Conservation (phyloP, 2,329 filamentous ascomycete genomes). For the Exutisphaerella laricina region DNA sequence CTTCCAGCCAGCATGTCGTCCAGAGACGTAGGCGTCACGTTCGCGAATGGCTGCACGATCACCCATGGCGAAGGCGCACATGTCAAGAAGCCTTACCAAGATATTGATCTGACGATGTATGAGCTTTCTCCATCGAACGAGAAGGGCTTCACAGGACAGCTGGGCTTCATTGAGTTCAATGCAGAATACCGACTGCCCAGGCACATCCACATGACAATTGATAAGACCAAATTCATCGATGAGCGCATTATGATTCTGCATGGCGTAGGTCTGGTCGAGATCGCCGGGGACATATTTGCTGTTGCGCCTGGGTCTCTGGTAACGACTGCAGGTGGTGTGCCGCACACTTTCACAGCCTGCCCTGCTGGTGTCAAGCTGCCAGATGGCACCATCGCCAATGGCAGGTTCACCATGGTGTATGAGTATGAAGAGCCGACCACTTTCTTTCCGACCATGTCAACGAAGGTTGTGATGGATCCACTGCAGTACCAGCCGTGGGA, state of each 20-base stretch:
- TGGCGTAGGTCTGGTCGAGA: slow-evolving; percentile 19
- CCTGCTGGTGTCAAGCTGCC: slow-evolving; percentile 20
- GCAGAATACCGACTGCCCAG: slow-evolving; percentile 19
- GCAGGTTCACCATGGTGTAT: slow-evolving; percentile 24
- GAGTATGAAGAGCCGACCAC: slow-evolving; percentile 23
- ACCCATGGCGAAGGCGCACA: slow-evolving; percentile 19
- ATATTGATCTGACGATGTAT: slow-evolving; percentile 20
- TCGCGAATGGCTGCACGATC: slow-evolving; percentile 19
- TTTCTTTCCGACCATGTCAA: slow-evolving; percentile 20
- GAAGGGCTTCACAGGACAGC: slow-evolving; percentile 17
- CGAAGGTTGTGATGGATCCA: slow-evolving; percentile 10
- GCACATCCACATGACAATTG: slow-evolving; percentile 23
- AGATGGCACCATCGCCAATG: slow-evolving; percentile 18
- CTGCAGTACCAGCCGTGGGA: slow-evolving; percentile 17
- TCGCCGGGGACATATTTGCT: slow-evolving; percentile 17
- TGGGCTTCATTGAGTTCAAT: slow-evolving; percentile 21
- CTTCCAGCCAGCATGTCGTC: neutral
- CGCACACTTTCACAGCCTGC: slow-evolving; percentile 24
- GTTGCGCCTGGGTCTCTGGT: slow-evolving; percentile 21
- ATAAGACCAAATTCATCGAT: slow-evolving; percentile 15
- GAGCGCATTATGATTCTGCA: slow-evolving; percentile 23
- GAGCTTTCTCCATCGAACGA: slow-evolving; percentile 19
- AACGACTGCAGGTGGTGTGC: slow-evolving; percentile 19
- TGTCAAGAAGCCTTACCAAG: slow-evolving; percentile 23
- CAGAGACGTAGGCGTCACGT: slow-evolving; percentile 5